A percentile compares a stretch with the other conserved stretches of the same genome.
Conservation (phyloP, 2,329 filamentous ascomycete genomes). For the Neofusicoccum sp. region DNA sequence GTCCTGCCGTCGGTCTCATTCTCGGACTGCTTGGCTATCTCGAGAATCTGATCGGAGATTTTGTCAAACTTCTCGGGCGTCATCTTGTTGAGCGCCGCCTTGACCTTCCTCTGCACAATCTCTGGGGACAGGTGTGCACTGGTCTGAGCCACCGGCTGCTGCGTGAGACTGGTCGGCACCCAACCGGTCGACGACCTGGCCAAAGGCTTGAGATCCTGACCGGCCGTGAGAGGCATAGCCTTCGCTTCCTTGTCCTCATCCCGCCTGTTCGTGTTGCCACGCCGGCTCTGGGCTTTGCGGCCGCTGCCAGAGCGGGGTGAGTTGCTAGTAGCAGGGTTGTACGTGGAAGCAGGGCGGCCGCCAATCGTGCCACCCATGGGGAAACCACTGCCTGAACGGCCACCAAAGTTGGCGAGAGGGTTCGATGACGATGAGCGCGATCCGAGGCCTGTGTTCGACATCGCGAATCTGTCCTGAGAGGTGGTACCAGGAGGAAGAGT, state of each 20-base stretch:
- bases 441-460: constrained; percentile 22
- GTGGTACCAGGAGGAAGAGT: constrained; percentile 74
- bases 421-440: constrained; percentile 37
- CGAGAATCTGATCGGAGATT: constrained; percentile 88
- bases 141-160: constrained; percentile 43
- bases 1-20: constrained; percentile 92
- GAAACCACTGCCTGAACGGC: constrained; percentile 56
- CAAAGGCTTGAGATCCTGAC: constrained; percentile 78
- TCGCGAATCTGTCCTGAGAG: constrained; percentile 68
- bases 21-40: constrained; percentile 92
- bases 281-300: constrained; percentile 51
- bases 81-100: constrained; percentile 99
- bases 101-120: constrained; percentile 97
- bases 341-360: constrained; percentile 58
- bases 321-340: constrained; percentile 62
- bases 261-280: constrained; percentile 50
- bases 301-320: constrained; percentile 70
- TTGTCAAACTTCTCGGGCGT: constrained; percentile 98
- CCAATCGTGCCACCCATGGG: constrained; percentile 64
- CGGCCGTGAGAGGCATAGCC: constrained; percentile 87
- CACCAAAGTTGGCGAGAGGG: constrained; percentile 58
- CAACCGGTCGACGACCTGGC: constrained; percentile 72
- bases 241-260: constrained; percentile 71
- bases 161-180: constrained; percentile 76
- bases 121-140: constrained; percentile 71